phyloP scores from a whole-genome alignment of 345 rosid genomes.

The Noccaea caerulescens region DNA sequence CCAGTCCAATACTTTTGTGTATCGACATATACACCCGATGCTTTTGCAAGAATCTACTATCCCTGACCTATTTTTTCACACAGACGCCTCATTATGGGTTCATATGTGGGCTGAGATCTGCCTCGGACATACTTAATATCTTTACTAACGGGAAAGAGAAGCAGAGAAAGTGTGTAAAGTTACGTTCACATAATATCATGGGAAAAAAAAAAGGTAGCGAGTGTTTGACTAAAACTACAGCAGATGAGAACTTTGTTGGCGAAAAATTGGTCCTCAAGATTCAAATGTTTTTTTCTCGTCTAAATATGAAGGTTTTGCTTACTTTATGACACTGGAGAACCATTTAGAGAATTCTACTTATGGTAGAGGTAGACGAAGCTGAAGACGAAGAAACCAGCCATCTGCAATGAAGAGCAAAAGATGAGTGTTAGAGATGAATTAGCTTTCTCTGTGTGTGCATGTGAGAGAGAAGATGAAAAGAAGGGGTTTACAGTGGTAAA shows the following conservation, averaged over 20 bases:
- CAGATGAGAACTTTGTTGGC: conserved; percentile 9
- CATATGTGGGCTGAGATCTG: not conserved
- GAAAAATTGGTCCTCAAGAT: not conserved
- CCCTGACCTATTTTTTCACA: not conserved
- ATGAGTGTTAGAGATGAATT: not conserved
- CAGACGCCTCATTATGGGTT: not conserved
- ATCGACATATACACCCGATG: too few species aligned
- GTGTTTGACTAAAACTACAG: conserved; percentile 23
- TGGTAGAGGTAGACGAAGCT: conserved; percentile 66
- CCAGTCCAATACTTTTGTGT: too few species aligned
- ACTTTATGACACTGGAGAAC: conserved; percentile 25
- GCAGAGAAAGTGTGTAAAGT: conserved; percentile 4
- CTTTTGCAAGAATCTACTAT: too few species aligned
- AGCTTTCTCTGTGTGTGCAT: not conserved
- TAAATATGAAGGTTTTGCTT: conserved; percentile 28
- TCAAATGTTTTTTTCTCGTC: conserved; percentile 14
- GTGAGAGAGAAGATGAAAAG: not conserved
- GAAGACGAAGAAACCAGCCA: conserved; percentile 79
- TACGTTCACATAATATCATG: not conserved
- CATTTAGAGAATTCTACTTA: conserved; percentile 46
- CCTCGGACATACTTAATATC: not conserved
- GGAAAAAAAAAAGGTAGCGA: conserved; percentile 24
- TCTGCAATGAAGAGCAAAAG: conserved; percentile 47
- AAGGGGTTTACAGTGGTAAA: conserved; percentile 55
- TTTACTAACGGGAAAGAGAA: not conserved